phyloP scores from a whole-genome alignment of 441 rosid genomes.

The Corymbia calophylla region DNA sequence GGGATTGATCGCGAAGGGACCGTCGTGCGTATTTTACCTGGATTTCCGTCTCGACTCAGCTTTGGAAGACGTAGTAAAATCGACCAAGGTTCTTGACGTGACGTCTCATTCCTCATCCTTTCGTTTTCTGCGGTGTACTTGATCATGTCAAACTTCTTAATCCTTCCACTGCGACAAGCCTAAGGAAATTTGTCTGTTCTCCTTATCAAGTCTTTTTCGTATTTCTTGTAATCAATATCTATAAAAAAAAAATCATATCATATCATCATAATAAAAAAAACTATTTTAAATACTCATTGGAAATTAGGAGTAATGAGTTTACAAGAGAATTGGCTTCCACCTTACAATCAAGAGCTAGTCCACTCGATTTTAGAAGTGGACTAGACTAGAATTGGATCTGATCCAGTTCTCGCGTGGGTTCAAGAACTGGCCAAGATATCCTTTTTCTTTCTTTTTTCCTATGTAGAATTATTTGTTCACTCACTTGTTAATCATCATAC shows the following conservation, averaged over 20 bases:
- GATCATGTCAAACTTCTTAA: background rate
- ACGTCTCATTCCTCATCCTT: background rate
- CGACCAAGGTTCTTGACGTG: background rate
- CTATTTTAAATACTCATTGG: background rate
- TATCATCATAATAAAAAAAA: background rate
- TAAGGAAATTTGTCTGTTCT: background rate
- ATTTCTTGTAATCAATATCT: background rate
- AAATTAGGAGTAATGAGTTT: background rate
- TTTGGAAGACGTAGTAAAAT: background rate
- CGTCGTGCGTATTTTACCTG: too few relatives aligned
- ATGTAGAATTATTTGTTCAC: accelerated
- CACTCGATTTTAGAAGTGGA: background rate
- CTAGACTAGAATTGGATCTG: background rate
- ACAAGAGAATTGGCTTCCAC: accelerated
- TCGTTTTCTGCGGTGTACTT: background rate
- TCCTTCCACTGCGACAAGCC: background rate
- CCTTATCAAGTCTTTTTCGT: background rate
- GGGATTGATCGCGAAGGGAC: background rate
- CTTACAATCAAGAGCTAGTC: accelerated
- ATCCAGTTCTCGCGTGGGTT: accelerated
- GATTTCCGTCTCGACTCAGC: background rate
- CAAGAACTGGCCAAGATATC: accelerated
- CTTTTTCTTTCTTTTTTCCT: background rate
- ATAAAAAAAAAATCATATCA: background rate
- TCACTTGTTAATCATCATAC: background rate